A percentile compares a stretch with the other conserved stretches of the same genome.
phyloP scores from a whole-genome alignment of 164 flowering plant genomes.

The Vitis cinerea region DNA sequence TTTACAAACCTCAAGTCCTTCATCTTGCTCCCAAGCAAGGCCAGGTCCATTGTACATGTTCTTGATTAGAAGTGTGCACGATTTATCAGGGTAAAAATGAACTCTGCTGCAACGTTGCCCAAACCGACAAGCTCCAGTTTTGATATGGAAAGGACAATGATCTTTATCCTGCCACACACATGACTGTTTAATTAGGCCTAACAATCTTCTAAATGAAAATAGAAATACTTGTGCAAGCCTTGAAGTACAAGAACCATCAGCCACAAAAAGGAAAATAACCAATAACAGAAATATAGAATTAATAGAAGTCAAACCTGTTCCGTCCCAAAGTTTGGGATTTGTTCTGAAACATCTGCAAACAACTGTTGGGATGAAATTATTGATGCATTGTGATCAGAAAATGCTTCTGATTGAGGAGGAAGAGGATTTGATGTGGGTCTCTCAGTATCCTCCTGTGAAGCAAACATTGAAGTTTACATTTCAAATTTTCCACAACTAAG shows the following conservation, averaged over 20 bases:
- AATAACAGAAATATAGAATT: neutral
- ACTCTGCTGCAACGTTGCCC: slow-evolving; percentile 92
- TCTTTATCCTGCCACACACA: slow-evolving; percentile 76
- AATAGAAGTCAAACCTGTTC: slow-evolving; percentile 59
- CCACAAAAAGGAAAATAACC: neutral
- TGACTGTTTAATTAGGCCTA: no score
- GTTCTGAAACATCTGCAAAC: slow-evolving; percentile 72
- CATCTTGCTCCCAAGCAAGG: slow-evolving; percentile 98
- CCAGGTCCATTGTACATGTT: slow-evolving; percentile 99
- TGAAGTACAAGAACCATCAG: neutral
- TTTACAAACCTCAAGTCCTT: slow-evolving; percentile 99
- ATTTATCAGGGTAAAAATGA: slow-evolving; percentile 92
- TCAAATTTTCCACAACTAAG: neutral
- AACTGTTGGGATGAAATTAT: slow-evolving; percentile 42
- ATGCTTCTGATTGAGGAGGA: slow-evolving; percentile 89
- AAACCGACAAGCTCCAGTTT: slow-evolving; percentile 96
- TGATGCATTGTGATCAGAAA: slow-evolving; percentile 46
- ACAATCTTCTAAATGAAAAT: neutral
- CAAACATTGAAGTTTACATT: neutral
- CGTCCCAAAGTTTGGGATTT: slow-evolving; percentile 89
- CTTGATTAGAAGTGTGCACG: slow-evolving; percentile 87
- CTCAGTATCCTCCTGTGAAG: slow-evolving; percentile 70
- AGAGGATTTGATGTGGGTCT: slow-evolving; percentile 96
- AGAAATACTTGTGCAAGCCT: neutral
- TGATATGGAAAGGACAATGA: slow-evolving; percentile 93